These are phyloP conservation scores for Malassezia obtusa DNA, from an alignment of 1,284 basidiomycete species.

Conservation along the genomic window DNA sequence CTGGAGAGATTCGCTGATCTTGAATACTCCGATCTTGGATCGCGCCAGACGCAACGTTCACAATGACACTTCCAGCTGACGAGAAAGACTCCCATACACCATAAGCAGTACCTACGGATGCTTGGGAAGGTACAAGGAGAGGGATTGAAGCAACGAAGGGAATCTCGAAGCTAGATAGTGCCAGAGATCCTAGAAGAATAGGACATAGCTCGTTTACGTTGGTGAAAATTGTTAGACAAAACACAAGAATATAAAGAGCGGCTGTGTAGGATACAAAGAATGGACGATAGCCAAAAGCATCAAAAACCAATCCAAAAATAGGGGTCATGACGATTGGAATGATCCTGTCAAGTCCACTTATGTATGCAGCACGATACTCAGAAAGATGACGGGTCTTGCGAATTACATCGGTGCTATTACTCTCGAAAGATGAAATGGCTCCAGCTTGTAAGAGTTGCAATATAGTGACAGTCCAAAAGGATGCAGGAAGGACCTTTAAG, in stretches of 20 bases:
- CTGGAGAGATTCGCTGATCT: background rate
- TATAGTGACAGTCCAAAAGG: slow-evolving; percentile 31
- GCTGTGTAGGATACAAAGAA: slow-evolving; percentile 24
- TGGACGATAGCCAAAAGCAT: slow-evolving; percentile 27
- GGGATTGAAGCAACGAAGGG: slow-evolving; percentile 50
- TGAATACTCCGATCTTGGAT: slow-evolving; percentile 49
- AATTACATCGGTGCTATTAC: slow-evolving; percentile 50
- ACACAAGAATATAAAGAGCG: background rate
- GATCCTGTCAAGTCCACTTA: slow-evolving; percentile 48
- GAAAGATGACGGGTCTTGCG: slow-evolving; percentile 48
- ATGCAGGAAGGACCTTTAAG: background rate
- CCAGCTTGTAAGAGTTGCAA: slow-evolving; percentile 47
- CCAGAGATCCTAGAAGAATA: slow-evolving; percentile 49
- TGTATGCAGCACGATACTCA: slow-evolving; percentile 50
- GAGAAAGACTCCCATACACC: slow-evolving; percentile 50
- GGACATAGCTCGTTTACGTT: slow-evolving; percentile 48
- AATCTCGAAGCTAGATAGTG: slow-evolving; percentile 47
- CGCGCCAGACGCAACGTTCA: slow-evolving; percentile 49
- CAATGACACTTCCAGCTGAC: slow-evolving; percentile 44
- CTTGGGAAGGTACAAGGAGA: slow-evolving; percentile 48
- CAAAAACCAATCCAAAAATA: slow-evolving; percentile 39
- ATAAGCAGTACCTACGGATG: slow-evolving; percentile 14
- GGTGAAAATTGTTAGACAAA: slow-evolving; percentile 47
- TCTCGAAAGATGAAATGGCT: slow-evolving; percentile 47
- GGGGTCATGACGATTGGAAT: slow-evolving; percentile 51